phyloP scores from a whole-genome alignment of 306 rosid species.

The Hippophae rhamnoides region DNA sequence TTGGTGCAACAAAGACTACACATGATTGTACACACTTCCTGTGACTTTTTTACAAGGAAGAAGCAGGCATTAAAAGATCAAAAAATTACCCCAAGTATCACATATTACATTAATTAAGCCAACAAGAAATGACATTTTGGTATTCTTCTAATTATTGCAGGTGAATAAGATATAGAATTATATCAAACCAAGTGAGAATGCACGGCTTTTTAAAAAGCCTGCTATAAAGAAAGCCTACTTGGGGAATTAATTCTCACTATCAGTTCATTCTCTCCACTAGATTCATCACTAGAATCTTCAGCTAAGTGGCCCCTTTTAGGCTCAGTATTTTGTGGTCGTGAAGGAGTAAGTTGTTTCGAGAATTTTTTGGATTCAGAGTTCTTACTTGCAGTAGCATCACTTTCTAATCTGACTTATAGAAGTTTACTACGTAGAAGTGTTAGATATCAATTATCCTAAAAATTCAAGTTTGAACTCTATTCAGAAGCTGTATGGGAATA shows the following conservation, averaged over 20 bases:
- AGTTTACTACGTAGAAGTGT: too few species aligned
- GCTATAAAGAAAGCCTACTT: slow-evolving; percentile 64
- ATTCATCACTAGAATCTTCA: slow-evolving; percentile 70
- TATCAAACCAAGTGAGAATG: not conserved
- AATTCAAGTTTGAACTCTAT: slow-evolving; percentile 33
- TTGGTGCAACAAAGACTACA: too few species aligned
- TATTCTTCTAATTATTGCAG: too few species aligned
- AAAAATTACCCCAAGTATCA: too few species aligned
- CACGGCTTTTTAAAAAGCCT: slow-evolving; percentile 16
- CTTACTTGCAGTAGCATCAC: slow-evolving; percentile 37
- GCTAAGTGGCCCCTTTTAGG: slow-evolving; percentile 12
- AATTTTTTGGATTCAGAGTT: slow-evolving; percentile 27
- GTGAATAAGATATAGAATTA: too few species aligned
- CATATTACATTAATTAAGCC: too few species aligned
- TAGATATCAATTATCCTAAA: too few species aligned
- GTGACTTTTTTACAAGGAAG: too few species aligned
- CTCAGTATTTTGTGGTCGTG: slow-evolving; percentile 22
- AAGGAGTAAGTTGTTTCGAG: slow-evolving; percentile 12
- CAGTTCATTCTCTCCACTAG: slow-evolving; percentile 62
- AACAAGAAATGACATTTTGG: too few species aligned
- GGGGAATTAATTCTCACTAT: slow-evolving; percentile 85
- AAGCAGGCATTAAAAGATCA: too few species aligned
- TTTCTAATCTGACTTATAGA: slow-evolving; percentile 43
- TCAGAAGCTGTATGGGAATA: slow-evolving; percentile 64
- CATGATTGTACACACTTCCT: too few species aligned